Evolutionary conservation across 768 basidiomycete genomes (phyloP).

Genomic region (Auricularia sp.): DNA sequence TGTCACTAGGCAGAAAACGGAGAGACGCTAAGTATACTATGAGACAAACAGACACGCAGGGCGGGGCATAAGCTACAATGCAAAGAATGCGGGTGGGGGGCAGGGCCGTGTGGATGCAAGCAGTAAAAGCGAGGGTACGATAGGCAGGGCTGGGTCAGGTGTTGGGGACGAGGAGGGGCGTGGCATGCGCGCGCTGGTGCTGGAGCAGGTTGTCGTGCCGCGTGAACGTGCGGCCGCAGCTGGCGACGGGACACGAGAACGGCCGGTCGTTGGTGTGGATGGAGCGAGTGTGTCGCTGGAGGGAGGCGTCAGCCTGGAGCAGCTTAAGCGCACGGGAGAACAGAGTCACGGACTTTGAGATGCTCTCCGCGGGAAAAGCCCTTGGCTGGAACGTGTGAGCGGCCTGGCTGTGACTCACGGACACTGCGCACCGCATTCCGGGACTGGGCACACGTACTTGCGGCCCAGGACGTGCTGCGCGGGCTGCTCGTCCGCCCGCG

Average conservation of each 20-base stretch:
- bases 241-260: not conserved
- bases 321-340: not conserved
- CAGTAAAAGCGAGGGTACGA: not conserved
- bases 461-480: not conserved
- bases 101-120: not conserved
- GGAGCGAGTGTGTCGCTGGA: not conserved
- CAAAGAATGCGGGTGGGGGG: not conserved
- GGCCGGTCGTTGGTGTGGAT: constrained; percentile 1
- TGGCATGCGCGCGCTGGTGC: constrained; percentile 2
- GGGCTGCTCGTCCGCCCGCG: constrained; percentile 15
- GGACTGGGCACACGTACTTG: constrained; percentile 2
- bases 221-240: not conserved
- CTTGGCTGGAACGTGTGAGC: not conserved
- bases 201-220: constrained; percentile 2
- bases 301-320: not conserved
- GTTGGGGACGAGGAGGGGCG: constrained; percentile 1
- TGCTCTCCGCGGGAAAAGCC: constrained; percentile 1
- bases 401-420: not conserved
- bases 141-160: not conserved
- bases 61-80: not conserved
- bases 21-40: not conserved
- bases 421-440: not conserved
- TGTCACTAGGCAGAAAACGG: too few species aligned
- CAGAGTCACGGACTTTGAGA: not conserved
- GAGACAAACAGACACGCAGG: not conserved